Conservation (phyloP, 2,329 filamentous ascomycete species). For the Chalaropsis thielavioides region DNA sequence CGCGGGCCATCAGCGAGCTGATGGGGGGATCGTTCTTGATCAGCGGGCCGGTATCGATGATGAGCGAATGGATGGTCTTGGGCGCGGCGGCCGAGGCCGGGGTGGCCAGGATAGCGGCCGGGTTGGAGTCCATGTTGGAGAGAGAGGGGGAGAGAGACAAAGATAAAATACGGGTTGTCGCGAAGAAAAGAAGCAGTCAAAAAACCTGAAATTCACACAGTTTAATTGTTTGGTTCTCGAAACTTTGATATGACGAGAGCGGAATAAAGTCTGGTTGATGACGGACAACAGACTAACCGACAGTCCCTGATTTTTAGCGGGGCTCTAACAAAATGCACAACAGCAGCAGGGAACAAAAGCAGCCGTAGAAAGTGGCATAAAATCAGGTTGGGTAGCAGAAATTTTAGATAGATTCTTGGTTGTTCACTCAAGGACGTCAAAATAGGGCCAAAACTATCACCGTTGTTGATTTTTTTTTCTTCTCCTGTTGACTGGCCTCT, state of each 20-base stretch:
- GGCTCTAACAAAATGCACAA: background rate
- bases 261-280: background rate
- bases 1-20: constrained; percentile 64
- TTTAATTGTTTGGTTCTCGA: background rate
- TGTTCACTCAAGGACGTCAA: too few relatives aligned
- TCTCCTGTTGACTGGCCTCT: background rate
- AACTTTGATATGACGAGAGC: background rate
- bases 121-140: constrained; percentile 13
- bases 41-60: constrained; percentile 83
- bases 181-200: background rate
- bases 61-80: constrained; percentile 67
- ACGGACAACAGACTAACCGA: background rate
- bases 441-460: too few relatives aligned
- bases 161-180: background rate
- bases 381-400: too few relatives aligned
- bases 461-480: background rate
- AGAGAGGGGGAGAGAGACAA: background rate
- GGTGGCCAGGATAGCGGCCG: constrained; percentile 4
- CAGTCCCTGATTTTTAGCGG: background rate
- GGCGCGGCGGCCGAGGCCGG: constrained; percentile 16
- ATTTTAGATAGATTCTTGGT: too few relatives aligned
- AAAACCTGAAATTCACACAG: too few relatives aligned
- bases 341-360: background rate
- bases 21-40: constrained; percentile 84
- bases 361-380: background rate